Conservation (phyloP, 1,284 basidiomycete genomes). For the Cutaneotrichosporon cavernicola region DNA sequence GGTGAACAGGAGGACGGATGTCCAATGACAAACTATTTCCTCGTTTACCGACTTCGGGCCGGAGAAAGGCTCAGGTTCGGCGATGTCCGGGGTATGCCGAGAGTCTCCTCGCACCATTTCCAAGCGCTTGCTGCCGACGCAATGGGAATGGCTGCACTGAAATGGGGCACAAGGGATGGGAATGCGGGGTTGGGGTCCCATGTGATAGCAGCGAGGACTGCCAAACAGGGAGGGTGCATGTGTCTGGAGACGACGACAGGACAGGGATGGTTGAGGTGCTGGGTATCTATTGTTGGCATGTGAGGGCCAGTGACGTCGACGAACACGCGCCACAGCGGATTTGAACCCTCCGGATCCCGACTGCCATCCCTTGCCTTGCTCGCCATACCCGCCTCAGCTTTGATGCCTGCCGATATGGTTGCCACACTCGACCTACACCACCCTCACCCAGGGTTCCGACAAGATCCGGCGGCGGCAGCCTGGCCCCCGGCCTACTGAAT, state of each 20-base stretch:
- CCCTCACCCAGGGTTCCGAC: background rate
- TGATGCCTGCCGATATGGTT: background rate
- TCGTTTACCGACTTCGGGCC: no score
- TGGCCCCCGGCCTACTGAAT: background rate
- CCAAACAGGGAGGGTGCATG: background rate
- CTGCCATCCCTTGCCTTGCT: background rate
- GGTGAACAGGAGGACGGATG: no score
- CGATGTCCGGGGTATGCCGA: no score
- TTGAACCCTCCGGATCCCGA: background rate
- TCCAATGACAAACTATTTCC: no score
- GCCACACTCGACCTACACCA: no score
- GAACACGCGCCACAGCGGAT: background rate
- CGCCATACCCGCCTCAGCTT: background rate
- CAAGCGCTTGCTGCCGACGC: no score
- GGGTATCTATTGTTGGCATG: conserved; percentile 2
- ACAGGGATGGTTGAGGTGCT: background rate
- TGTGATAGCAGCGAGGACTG: background rate
- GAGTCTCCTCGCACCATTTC: no score
- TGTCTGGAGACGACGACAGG: no score
- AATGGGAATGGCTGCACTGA: no score
- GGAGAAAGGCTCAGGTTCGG: no score
- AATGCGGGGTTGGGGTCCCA: no score
- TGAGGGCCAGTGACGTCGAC: background rate
- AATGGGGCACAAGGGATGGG: no score
- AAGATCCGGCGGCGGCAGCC: background rate